phyloP scores from a whole-genome alignment of 2,329 filamentous ascomycete genomes.

The Amauroascus niger region DNA sequence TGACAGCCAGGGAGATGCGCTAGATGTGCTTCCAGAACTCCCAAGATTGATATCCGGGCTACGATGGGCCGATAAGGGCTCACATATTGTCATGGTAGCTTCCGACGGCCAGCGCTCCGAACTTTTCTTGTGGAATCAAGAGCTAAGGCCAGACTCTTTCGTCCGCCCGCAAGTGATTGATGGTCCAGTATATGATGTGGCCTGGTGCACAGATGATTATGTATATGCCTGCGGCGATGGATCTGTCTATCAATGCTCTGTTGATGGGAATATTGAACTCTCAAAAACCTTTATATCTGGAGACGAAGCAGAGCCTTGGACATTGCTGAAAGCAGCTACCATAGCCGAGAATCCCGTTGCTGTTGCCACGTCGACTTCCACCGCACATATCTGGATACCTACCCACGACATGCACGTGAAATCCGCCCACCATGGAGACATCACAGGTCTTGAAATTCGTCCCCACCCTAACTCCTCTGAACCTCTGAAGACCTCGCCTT shows the following conservation, averaged over 20 bases:
- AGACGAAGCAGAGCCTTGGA: slow-evolving; percentile 30
- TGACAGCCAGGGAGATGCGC: slow-evolving; percentile 34
- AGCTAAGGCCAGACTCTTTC: slow-evolving; percentile 30
- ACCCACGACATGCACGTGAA: slow-evolving; percentile 34
- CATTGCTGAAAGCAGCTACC: slow-evolving; percentile 32
- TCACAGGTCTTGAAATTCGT: slow-evolving; percentile 37
- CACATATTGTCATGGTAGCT: slow-evolving; percentile 36
- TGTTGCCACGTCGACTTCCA: slow-evolving; percentile 31
- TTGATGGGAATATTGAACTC: slow-evolving; percentile 32
- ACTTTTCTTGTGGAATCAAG: slow-evolving; percentile 38
- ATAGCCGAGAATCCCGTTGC: slow-evolving; percentile 26
- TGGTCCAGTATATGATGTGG: slow-evolving; percentile 35
- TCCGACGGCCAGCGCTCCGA: slow-evolving; percentile 35
- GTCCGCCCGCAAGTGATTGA: slow-evolving; percentile 30
- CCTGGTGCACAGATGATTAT: slow-evolving; percentile 32
- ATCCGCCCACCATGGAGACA: slow-evolving; percentile 34
- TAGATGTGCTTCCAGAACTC: slow-evolving; percentile 39
- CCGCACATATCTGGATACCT: slow-evolving; percentile 38
- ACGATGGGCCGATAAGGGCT: slow-evolving; percentile 33
- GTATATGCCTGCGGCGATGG: slow-evolving; percentile 35
- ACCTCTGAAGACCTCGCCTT: slow-evolving; percentile 19
- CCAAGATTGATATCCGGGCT: slow-evolving; percentile 37
- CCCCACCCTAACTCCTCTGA: slow-evolving; percentile 26
- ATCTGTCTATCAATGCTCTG: slow-evolving; percentile 33
- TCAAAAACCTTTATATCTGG: slow-evolving; percentile 28